Conservation (phyloP, 108 stramenopile genomes). For the Skeletonema marinoi region DNA sequence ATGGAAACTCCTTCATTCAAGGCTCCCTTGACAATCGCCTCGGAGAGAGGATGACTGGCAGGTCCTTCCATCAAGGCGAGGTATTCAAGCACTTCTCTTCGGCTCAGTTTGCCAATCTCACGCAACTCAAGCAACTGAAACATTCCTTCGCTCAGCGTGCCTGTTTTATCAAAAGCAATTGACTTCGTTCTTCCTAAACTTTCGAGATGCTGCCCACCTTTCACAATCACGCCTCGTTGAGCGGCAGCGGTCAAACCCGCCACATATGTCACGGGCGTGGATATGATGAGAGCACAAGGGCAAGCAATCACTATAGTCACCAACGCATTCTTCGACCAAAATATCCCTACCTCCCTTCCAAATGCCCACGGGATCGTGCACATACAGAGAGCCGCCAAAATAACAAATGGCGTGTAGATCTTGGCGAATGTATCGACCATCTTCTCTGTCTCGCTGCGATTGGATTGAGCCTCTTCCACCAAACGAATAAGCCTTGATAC, state of each 20-base stretch:
- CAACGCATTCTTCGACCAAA: slow-evolving; percentile 70
- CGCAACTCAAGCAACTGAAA: slow-evolving; percentile 66
- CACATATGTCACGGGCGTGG: slow-evolving; percentile 86
- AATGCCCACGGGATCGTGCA: slow-evolving; percentile 80
- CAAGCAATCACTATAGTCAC: slow-evolving; percentile 83
- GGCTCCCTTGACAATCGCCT: slow-evolving; percentile 67
- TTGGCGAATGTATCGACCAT: slow-evolving; percentile 78
- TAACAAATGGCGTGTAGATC: slow-evolving; percentile 75
- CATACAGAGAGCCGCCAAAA: slow-evolving; percentile 63
- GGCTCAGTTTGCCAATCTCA: slow-evolving; percentile 23
- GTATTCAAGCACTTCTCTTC: slow-evolving; percentile 54
- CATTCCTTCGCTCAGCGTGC: slow-evolving; percentile 75
- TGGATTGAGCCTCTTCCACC: slow-evolving; percentile 84
- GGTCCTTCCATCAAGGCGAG: slow-evolving; percentile 72
- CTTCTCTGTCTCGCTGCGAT: slow-evolving; percentile 80
- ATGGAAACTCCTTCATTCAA: slow-evolving; percentile 55
- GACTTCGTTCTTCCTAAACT: slow-evolving; percentile 57
- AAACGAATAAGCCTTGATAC: slow-evolving; percentile 76
- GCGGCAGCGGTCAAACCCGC: slow-evolving; percentile 85
- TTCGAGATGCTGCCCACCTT: slow-evolving; percentile 81
- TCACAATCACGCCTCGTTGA: slow-evolving; percentile 80
- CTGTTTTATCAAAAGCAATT: slow-evolving; percentile 85
- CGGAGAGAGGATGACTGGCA: slow-evolving; percentile 75
- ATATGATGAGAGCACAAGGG: slow-evolving; percentile 87
- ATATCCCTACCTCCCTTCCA: slow-evolving; percentile 55